These are phyloP conservation scores for Psidium friedrichsthalianum DNA, from an alignment of 345 rosid genomes.

Conservation along the genomic window DNA sequence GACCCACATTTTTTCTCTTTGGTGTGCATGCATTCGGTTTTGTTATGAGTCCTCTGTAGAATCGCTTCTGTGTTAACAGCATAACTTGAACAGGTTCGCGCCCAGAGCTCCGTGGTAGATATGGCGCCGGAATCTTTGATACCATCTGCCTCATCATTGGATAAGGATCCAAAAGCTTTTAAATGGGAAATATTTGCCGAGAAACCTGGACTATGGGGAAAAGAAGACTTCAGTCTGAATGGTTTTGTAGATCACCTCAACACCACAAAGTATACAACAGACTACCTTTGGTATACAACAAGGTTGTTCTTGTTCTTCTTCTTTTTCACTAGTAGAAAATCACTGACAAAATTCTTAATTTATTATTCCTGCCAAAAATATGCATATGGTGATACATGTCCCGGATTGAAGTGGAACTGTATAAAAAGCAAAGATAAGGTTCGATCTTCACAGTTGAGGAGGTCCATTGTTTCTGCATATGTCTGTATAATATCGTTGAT, in stretches of 20 bases:
- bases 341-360: not conserved
- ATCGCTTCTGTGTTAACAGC: not conserved
- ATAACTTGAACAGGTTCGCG: conserved; percentile 35
- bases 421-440: not conserved
- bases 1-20: not conserved
- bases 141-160: conserved; percentile 14
- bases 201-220: conserved; percentile 75
- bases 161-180: conserved; percentile 21
- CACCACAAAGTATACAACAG: conserved; percentile 74
- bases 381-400: not conserved
- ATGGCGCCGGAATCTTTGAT: conserved; percentile 69
- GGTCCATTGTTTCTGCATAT: not conserved
- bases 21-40: not conserved
- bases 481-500: not conserved
- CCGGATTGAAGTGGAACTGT: not conserved
- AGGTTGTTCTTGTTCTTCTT: conserved; percentile 40
- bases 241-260: conserved; percentile 74
- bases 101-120: conserved; percentile 57
- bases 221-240: conserved; percentile 43
- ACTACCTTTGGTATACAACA: conserved; percentile 93
- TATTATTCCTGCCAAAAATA: not conserved
- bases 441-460: not conserved
- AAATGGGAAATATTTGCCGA: conserved; percentile 68
- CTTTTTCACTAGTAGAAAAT: not conserved
- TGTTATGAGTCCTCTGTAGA: not conserved